phyloP scores from a whole-genome alignment of 2,329 filamentous ascomycete genomes.

The Aspergillus proliferans region DNA sequence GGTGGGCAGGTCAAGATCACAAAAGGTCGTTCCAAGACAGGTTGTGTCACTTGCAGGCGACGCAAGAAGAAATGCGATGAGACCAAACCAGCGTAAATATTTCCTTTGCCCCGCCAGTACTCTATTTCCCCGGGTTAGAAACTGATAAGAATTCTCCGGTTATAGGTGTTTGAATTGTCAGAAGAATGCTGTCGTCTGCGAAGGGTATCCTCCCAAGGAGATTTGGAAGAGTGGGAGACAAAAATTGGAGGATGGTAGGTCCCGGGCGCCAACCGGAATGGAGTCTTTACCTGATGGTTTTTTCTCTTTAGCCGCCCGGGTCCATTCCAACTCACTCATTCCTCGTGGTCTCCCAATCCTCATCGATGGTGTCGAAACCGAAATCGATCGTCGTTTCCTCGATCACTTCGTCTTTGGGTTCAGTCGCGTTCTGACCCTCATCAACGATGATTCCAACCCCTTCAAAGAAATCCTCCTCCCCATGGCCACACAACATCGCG shows the following conservation, averaged over 20 bases:
- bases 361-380: slow-evolving; percentile 74
- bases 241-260: slow-evolving; percentile 58
- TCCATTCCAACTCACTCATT: slow-evolving; percentile 18
- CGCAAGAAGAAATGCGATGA: slow-evolving; percentile 57
- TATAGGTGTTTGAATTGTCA: slow-evolving; percentile 64
- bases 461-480: slow-evolving; percentile 80
- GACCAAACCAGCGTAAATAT: slow-evolving; percentile 37
- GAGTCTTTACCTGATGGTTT: slow-evolving; percentile 2
- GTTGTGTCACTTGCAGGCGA: slow-evolving; percentile 54
- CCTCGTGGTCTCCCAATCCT: slow-evolving; percentile 52
- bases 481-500: slow-evolving; percentile 71
- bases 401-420: slow-evolving; percentile 76
- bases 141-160: slow-evolving; percentile 4
- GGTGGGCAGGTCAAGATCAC: slow-evolving; percentile 62
- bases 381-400: slow-evolving; percentile 72
- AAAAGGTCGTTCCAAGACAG: slow-evolving; percentile 61
- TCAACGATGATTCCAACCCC: slow-evolving; percentile 73
- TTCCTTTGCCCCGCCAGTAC: slow-evolving; percentile 19
- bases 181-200: slow-evolving; percentile 87
- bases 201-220: slow-evolving; percentile 81
- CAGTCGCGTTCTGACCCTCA: slow-evolving; percentile 73
- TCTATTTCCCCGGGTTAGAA: background rate
- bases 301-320: slow-evolving; percentile 21
- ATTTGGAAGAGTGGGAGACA: slow-evolving; percentile 83
- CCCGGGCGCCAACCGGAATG: background rate